Base-by-base conservation (phyloP, 2,329 filamentous ascomycete species). In the Helicocarpus griseus region DNA sequence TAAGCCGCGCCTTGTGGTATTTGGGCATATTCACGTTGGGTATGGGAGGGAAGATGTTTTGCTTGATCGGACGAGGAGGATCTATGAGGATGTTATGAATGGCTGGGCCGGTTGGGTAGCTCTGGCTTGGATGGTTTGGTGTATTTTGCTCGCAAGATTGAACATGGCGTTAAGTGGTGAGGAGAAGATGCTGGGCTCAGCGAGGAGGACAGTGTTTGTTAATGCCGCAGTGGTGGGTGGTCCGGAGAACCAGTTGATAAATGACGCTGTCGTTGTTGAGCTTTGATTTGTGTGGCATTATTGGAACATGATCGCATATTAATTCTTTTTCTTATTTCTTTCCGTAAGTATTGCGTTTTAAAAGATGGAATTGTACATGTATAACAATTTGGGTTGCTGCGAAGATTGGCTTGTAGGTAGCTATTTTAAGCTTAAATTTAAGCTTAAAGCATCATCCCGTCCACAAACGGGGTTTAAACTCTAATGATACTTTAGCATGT, bases 21-120 rank as follows among this genome's bases (percentile, higher is more conserved):
- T 60, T 52, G 59, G 58, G 4, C 59, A 62, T 53, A 57, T 63
- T 24, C 61, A 62, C 50, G 54, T 46, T 11, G 57, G 57, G 14
- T 61, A 55, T 49, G 53, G 47, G 22, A 19, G 49, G 14, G 35
- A 55, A 21, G 48, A 51, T 29, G 53, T 53, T 11, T 46, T 53
- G 5, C 43, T 54, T 54, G 47, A 54, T 26, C 17, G 38, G 4
- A 46, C 51, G 21, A 40, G 47, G 39, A 4, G 38, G 19, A 19
- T 38, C 9, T 47, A 54, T 29, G 31, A 43, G 11, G 49, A 41
- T 29, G 21, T 54, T 31, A 43, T 50, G 26, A 50, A 45, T 36
- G 19, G 5, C 22, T 50, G 48, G 36, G 38, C 22, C 11, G 48
- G 13, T 8, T 45, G 39, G 39, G 2, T 13, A 5, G 21, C 38